These are phyloP conservation scores for Paralagenidium karlingii DNA, from an alignment of 352 stramenopile genomes.

Conservation along the genomic window DNA sequence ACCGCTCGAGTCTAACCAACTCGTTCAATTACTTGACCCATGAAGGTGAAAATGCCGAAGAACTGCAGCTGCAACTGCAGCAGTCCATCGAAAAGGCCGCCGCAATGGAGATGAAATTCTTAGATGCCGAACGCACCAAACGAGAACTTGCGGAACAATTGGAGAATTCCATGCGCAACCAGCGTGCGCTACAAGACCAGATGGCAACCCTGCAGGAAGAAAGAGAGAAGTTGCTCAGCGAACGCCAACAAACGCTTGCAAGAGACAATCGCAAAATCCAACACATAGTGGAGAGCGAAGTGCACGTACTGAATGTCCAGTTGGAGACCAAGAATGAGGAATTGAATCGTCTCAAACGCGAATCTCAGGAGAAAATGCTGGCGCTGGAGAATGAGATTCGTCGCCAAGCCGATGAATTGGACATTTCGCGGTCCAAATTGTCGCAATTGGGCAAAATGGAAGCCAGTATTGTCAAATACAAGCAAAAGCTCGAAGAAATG, in stretches of 20 bases:
- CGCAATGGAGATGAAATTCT: constrained; percentile 49
- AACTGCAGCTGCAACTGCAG: constrained; percentile 32
- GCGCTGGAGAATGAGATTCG: constrained; percentile 79
- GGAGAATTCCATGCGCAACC: constrained; percentile 36
- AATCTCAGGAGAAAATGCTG: constrained; percentile 63
- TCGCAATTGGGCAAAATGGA: constrained; percentile 68
- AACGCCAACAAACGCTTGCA: constrained; percentile 61
- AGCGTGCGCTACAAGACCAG: constrained; percentile 26
- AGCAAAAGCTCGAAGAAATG: constrained; percentile 81
- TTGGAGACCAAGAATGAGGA: constrained; percentile 73
- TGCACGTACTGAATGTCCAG: constrained; percentile 57
- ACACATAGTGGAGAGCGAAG: constrained; percentile 73
- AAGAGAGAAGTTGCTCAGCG: constrained; percentile 49
- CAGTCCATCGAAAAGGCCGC: constrained; percentile 58
- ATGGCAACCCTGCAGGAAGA: constrained; percentile 43
- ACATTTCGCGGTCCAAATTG: constrained; percentile 81
- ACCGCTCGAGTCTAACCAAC: constrained; percentile 14
- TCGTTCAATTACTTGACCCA: constrained; percentile 44
- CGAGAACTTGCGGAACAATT: constrained; percentile 59
- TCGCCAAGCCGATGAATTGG: constrained; percentile 70
- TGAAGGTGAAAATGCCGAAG: constrained; percentile 28
- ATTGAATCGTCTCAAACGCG: constrained; percentile 51
- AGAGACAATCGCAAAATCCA: constrained; percentile 83
- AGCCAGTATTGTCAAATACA: constrained; percentile 71
- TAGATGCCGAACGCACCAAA: constrained; percentile 72